Conservation (phyloP, 495 filamentous ascomycete species). For the Collariella sp. region DNA sequence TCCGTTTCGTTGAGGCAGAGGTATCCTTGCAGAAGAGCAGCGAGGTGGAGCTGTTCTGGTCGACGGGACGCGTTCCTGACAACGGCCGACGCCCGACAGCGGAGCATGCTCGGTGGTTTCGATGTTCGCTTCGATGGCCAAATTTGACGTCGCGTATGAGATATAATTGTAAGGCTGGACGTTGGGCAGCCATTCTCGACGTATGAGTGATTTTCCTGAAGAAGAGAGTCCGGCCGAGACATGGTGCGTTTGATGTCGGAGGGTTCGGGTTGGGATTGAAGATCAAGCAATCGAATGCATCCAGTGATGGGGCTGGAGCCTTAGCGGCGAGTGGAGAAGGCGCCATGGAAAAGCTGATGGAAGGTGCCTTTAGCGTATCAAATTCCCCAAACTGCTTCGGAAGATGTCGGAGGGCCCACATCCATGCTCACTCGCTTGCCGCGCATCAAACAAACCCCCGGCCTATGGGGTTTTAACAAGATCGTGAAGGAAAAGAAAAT, state of each 20-base stretch:
- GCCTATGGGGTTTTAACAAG: constrained; percentile 4
- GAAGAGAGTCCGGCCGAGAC: constrained; percentile 3
- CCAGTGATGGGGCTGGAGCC: neutral
- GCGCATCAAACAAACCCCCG: constrained; percentile 1
- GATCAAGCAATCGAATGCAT: neutral
- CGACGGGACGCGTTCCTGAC: neutral
- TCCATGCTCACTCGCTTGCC: neutral
- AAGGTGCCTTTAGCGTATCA: constrained; percentile 18
- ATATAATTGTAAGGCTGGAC: neutral
- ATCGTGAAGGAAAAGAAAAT: neutral
- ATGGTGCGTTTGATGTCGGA: neutral
- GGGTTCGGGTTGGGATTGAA: neutral
- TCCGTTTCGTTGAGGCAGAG: neutral
- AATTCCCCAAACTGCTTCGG: constrained; percentile 8
- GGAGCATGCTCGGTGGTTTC: neutral
- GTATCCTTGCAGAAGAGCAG: neutral
- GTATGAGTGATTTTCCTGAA: constrained; percentile 12
- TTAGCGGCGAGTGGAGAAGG: neutral
- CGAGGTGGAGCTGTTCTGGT: neutral
- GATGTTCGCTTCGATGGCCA: neutral
- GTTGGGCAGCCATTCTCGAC: neutral
- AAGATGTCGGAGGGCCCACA: constrained; percentile 12
- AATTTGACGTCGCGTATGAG: neutral
- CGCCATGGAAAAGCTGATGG: neutral
- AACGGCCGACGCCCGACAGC: neutral